Evolutionary conservation across 192 early-diverging fungal species (phyloP).

Genomic region (Backusella tuberculispora): DNA sequence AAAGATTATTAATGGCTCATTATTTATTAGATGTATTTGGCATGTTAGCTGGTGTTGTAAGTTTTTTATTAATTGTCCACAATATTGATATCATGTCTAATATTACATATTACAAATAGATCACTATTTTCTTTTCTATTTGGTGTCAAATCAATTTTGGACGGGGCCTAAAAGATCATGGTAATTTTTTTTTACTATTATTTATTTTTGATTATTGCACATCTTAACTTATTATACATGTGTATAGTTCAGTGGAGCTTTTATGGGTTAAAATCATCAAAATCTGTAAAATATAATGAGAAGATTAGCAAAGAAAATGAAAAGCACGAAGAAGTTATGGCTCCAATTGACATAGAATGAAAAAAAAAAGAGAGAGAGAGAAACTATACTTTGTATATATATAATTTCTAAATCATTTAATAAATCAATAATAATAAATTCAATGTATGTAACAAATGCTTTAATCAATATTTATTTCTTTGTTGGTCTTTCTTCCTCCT

Average conservation of each 20-base stretch:
- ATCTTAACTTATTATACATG: background rate
- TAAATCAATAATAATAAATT: background rate
- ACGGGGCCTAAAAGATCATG: background rate
- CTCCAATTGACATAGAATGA: background rate
- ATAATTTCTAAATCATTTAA: background rate
- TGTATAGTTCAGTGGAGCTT: background rate
- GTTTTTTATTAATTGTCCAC: background rate
- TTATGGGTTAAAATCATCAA: background rate
- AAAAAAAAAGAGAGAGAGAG: too few relatives aligned
- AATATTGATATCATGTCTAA: background rate
- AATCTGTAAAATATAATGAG: background rate
- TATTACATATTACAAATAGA: background rate
- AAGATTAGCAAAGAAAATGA: background rate
- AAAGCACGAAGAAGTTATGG: background rate
- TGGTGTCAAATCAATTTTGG: conserved; percentile 4
- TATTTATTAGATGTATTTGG: conserved; percentile 6
- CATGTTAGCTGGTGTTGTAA: background rate
- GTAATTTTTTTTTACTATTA: background rate
- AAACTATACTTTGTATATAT: too few relatives aligned
- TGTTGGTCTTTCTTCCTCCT: conserved; percentile 18
- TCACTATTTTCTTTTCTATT: background rate
- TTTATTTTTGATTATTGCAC: background rate
- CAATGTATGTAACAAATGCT: background rate
- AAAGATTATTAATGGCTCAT: background rate
- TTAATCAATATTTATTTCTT: conserved; percentile 1